Evolutionary conservation across 352 stramenopile genomes (phyloP).

Genomic region (Phytophthora uliginosa): DNA sequence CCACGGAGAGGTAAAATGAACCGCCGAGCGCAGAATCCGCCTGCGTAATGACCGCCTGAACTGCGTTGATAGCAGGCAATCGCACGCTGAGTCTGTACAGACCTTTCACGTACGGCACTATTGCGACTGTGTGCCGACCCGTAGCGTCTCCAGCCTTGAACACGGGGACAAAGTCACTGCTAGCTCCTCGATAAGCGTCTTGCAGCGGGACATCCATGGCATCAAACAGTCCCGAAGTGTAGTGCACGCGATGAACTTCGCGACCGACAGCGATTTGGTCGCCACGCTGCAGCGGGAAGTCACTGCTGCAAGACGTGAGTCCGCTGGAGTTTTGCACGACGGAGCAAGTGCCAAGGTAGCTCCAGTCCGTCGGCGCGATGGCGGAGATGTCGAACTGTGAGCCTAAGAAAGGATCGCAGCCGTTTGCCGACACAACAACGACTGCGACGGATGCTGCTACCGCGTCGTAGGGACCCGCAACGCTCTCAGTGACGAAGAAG

Average conservation of each 20-base stretch:
- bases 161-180: constrained; percentile 66
- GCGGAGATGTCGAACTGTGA: constrained; percentile 61
- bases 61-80: constrained; percentile 76
- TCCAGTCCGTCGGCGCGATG: constrained; percentile 66
- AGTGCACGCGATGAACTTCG: constrained; percentile 77
- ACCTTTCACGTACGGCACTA: constrained; percentile 93
- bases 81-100: constrained; percentile 90
- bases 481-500: constrained; percentile 72
- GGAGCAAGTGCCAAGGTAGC: constrained; percentile 78
- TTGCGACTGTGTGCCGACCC: constrained; percentile 87
- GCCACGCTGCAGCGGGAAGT: constrained; percentile 77
- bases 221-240: constrained; percentile 63
- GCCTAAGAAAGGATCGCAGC: constrained; percentile 60
- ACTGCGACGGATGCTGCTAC: constrained; percentile 36
- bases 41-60: constrained; percentile 73
- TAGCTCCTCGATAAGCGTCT: constrained; percentile 64
- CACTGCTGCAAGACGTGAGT: constrained; percentile 56
- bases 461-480: constrained; percentile 40
- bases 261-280: constrained; percentile 86
- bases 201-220: constrained; percentile 77
- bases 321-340: constrained; percentile 28
- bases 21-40: constrained; percentile 69
- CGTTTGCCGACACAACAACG: constrained; percentile 58
- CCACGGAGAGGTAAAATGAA: constrained; percentile 70
- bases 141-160: constrained; percentile 71